These are phyloP conservation scores for Discostella stelligeroides DNA, from an alignment of 108 stramenopile genomes.

Conservation along the genomic window DNA sequence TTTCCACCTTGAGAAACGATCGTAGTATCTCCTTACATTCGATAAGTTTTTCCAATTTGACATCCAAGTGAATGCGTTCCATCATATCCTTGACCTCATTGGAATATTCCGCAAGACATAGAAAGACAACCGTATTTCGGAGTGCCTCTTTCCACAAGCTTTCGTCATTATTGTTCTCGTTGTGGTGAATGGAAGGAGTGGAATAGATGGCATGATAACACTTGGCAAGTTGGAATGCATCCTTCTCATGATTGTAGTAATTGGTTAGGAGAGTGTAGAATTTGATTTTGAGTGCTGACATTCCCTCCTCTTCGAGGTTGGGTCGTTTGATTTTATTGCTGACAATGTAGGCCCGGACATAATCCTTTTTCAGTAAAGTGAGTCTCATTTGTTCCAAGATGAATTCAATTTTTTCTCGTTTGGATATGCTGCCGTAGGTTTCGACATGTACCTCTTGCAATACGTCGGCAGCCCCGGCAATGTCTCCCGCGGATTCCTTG, in stretches of 20 bases:
- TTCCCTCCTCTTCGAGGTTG: constrained; percentile 85
- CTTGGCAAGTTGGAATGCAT: constrained; percentile 91
- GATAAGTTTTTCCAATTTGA: constrained; percentile 72
- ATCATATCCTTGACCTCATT: constrained; percentile 94
- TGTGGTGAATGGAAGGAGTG: constrained; percentile 58
- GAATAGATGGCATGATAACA: constrained; percentile 92
- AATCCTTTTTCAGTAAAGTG: constrained; percentile 93
- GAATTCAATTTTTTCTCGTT: constrained; percentile 98
- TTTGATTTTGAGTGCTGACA: constrained; percentile 90
- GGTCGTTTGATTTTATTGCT: constrained; percentile 94
- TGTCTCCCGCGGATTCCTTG: constrained; percentile 83
- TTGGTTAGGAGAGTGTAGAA: constrained; percentile 91
- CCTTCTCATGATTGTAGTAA: constrained; percentile 90
- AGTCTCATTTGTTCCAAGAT: constrained; percentile 98
- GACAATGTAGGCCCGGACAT: constrained; percentile 93
- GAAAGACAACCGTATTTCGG: constrained; percentile 85
- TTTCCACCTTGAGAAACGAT: constrained; percentile 84
- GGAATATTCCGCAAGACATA: constrained; percentile 78
- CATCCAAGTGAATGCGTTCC: constrained; percentile 74
- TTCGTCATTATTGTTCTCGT: constrained; percentile 63
- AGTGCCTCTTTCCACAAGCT: constrained; percentile 80
- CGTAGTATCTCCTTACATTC: constrained; percentile 62
- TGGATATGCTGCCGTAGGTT: constrained; percentile 96
- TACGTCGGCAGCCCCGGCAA: constrained; percentile 85
- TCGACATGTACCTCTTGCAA: constrained; percentile 99